phyloP scores from a whole-genome alignment of 2,329 filamentous ascomycete species.

The Cryphonectria japonica region DNA sequence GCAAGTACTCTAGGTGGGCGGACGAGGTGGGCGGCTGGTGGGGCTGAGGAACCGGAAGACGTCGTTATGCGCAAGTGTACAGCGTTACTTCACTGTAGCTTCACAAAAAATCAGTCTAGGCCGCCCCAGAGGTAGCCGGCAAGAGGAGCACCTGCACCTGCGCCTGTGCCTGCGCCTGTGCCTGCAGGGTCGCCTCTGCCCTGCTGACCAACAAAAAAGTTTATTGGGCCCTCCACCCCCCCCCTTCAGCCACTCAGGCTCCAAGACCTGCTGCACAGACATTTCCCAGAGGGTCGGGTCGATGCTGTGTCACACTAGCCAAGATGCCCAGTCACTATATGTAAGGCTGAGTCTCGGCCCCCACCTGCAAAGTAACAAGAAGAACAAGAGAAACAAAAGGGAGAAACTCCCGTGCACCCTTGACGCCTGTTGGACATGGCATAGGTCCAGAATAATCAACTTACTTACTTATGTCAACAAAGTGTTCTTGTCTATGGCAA shows the following conservation, averaged over 20 bases:
- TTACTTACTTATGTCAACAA: too few relatives aligned
- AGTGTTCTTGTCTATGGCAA: too few relatives aligned
- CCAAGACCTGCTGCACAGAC: conserved; percentile 2
- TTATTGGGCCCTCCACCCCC: background rate
- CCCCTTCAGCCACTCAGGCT: background rate
- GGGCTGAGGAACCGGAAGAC: background rate
- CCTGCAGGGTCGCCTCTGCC: conserved; percentile 3
- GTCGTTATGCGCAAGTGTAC: background rate
- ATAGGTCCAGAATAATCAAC: too few relatives aligned
- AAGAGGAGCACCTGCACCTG: background rate
- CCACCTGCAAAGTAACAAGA: background rate
- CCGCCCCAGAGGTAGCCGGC: background rate
- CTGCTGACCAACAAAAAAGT: background rate
- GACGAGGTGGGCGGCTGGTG: background rate
- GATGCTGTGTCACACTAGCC: conserved; percentile 16
- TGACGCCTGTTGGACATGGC: background rate
- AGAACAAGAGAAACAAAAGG: background rate
- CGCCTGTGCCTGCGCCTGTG: background rate
- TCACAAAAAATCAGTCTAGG: background rate
- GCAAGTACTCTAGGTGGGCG: background rate
- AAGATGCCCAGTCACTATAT: conserved; percentile 8
- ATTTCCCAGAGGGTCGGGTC: conserved; percentile 6
- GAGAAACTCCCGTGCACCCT: background rate
- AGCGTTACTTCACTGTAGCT: background rate
- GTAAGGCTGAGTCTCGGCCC: background rate